phyloP scores from a whole-genome alignment of 2,329 filamentous ascomycete genomes.

The Colletotrichum sidae region DNA sequence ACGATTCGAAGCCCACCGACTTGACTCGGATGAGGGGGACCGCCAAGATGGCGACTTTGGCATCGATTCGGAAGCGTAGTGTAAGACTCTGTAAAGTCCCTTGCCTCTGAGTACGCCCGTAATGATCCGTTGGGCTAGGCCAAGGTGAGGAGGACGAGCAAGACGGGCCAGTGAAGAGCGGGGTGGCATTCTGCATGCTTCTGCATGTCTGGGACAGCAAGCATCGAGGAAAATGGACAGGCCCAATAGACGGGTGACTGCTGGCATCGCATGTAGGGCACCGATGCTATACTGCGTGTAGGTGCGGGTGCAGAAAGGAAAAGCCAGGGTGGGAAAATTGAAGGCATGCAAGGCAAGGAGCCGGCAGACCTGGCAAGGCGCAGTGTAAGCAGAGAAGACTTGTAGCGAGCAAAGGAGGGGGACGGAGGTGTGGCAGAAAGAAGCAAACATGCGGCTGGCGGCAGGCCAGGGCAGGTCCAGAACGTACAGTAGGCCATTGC shows the following conservation, averaged over 20 bases:
- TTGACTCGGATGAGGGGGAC: too few relatives aligned
- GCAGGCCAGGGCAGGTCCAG: slow-evolving; percentile 24
- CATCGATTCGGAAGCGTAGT: not conserved
- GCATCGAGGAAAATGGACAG: not conserved
- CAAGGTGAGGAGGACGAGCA: slow-evolving; percentile 12
- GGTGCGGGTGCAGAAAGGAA: too few relatives aligned
- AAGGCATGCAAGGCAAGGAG: too few relatives aligned
- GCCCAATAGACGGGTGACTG: slow-evolving; percentile 15
- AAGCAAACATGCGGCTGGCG: slow-evolving; percentile 34
- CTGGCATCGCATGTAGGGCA: not conserved
- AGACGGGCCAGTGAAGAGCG: slow-evolving; percentile 17
- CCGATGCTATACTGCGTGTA: too few relatives aligned
- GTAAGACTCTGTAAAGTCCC: slow-evolving; percentile 28
- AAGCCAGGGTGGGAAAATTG: too few relatives aligned
- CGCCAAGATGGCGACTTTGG: too few relatives aligned
- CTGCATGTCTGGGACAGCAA: slow-evolving; percentile 23
- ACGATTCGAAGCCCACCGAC: too few relatives aligned
- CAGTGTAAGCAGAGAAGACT: slow-evolving; percentile 18
- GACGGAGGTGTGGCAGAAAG: slow-evolving; percentile 26
- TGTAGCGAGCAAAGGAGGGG: slow-evolving; percentile 27
- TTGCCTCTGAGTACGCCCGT: slow-evolving; percentile 35
- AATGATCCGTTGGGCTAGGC: slow-evolving; percentile 15
- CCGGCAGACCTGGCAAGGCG: not conserved
- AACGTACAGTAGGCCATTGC: slow-evolving; percentile 20
- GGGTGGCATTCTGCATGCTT: slow-evolving; percentile 28